Base-by-base conservation (phyloP, 306 rosid species). In the Hylodesmum podocarpum region DNA sequence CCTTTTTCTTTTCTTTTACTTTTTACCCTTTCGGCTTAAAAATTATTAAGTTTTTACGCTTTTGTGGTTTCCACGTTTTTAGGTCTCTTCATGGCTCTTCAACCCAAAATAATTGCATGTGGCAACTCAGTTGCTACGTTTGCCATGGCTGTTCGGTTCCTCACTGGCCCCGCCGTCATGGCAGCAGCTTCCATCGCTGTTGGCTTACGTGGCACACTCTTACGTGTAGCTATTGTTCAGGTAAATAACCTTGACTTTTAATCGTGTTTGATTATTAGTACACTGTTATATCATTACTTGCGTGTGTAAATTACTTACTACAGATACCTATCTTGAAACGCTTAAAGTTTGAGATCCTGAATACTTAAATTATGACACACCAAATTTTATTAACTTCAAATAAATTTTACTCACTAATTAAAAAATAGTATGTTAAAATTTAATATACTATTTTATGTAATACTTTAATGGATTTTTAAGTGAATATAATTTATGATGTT, bases 81-180 rank as follows among this genome's bases (percentile, higher is more conserved):
- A 94, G 99, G 99, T 84, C 78, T 96, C 31, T 96, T 96, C 66
- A 96, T 96, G 99, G 99, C 97, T 3, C 97, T 96, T 71, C 99
- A 96, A 70, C 99, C 99, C 9, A 96, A 93, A 86, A 87, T 96
- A 53, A 96, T 96, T 54, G 99, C 99, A 1, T 96, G 99, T 86
- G 99, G 99, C 44, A 96, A 96, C 85, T 92, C 99, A 0, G 89
- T 92, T 47, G 99, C 98, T 7, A 51, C 89, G 10, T 96, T 92
- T 74, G 94, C 99, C 69, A 92, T 96, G 99, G 99, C 98, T 1
- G 83, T 91, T 21, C 87, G 99, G 34, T 96, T 96, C 88, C 94
- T 96, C 40, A 91, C 97, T 5, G 99, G 98, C 54, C 99, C 99
- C 0, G 99, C 99, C 0, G 99, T 96, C 5, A 96, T 96, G 99